Conservation (phyloP, 108 stramenopile genomes). For the Nitzschia inconspicua region DNA sequence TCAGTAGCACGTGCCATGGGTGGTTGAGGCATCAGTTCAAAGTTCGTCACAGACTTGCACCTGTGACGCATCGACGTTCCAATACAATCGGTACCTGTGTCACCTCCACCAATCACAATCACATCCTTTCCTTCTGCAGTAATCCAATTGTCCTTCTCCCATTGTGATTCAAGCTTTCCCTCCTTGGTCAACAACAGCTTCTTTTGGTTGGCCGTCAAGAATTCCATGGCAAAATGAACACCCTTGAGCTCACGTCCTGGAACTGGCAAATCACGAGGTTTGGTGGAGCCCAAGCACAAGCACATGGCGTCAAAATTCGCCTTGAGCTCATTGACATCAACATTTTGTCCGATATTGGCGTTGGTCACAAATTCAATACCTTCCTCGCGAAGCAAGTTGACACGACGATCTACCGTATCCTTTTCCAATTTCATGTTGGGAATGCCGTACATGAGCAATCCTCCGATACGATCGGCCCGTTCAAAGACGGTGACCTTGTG, state of each 20-base stretch:
- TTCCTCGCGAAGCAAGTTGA: constrained; percentile 90
- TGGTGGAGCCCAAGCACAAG: constrained; percentile 90
- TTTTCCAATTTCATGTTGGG: constrained; percentile 99
- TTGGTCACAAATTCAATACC: constrained; percentile 96
- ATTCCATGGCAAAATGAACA: constrained; percentile 93
- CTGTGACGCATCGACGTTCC: constrained; percentile 97
- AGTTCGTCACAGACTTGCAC: constrained; percentile 94
- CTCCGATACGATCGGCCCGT: constrained; percentile 93
- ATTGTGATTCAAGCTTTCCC: constrained; percentile 88
- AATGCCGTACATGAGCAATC: constrained; percentile 97
- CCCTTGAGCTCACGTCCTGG: constrained; percentile 92
- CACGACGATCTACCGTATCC: constrained; percentile 92
- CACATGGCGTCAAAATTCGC: constrained; percentile 86
- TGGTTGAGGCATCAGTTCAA: constrained; percentile 95
- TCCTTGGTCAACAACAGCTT: constrained; percentile 92
- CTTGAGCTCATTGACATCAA: constrained; percentile 89
- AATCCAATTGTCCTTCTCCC: constrained; percentile 91
- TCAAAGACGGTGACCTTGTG: constrained; percentile 96
- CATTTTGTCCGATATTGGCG: constrained; percentile 89
- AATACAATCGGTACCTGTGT: constrained; percentile 98
- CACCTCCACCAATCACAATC: constrained; percentile 97
- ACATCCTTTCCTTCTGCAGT: constrained; percentile 97
- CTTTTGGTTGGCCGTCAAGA: constrained; percentile 96
- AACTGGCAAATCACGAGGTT: constrained; percentile 93
- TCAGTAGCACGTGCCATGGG: constrained; percentile 86